A percentile compares a stretch with the other conserved stretches of the same genome.
Conservation (phyloP, 2,329 filamentous ascomycete species). For the Tolypocladium paradoxum region DNA sequence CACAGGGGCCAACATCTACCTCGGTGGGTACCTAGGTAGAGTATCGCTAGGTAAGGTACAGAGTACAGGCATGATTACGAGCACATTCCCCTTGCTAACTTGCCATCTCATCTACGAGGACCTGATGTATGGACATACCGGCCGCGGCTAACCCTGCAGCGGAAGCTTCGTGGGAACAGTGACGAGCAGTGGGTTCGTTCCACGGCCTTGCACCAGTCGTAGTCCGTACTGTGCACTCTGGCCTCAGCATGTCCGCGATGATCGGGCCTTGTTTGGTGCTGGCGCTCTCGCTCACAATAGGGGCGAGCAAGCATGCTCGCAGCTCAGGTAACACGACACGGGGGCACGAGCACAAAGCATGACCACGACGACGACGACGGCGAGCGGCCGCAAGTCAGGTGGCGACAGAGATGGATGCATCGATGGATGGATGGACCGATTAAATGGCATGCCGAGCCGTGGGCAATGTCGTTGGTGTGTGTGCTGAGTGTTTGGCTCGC, state of each 20-base stretch:
- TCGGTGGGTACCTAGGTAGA: no score
- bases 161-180: neutral
- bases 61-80: neutral
- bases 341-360: neutral
- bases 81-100: neutral
- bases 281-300: neutral
- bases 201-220: neutral
- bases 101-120: neutral
- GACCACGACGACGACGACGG: neutral
- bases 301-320: neutral
- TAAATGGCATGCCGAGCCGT: neutral
- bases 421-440: neutral
- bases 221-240: neutral
- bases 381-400: neutral
- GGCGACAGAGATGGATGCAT: neutral
- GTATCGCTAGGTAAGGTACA: neutral
- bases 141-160: neutral
- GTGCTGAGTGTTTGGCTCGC: neutral
- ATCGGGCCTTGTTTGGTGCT: neutral
- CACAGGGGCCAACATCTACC: neutral
- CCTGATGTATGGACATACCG: neutral
- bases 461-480: neutral
- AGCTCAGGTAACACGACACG: neutral
- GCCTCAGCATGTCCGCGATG: neutral
- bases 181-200: neutral